phyloP scores from a whole-genome alignment of 192 early-diverging fungal species.

The Coemansia sp. region DNA sequence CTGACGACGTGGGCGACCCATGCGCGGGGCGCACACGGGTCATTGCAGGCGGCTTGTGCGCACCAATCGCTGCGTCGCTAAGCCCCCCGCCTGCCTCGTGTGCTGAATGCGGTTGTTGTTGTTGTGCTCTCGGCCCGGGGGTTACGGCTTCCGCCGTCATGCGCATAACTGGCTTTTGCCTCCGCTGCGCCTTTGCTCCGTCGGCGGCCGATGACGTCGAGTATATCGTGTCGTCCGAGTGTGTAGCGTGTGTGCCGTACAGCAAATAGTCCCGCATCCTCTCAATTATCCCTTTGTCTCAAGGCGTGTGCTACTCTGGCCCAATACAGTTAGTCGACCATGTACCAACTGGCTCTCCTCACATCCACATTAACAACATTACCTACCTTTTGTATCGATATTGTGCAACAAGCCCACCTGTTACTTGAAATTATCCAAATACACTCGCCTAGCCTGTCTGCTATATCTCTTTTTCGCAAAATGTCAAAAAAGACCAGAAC shows the following conservation, averaged over 20 bases:
- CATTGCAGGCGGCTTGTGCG: background rate
- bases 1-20: constrained; percentile 40
- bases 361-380: background rate
- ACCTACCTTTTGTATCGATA: background rate
- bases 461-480: too few relatives aligned
- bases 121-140: background rate
- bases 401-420: background rate
- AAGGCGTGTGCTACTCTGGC: too few relatives aligned
- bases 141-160: background rate
- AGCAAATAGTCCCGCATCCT: constrained; percentile 21
- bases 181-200: background rate
- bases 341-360: too few relatives aligned
- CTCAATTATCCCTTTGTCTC: too few relatives aligned
- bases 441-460: background rate
- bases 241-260: constrained; percentile 15
- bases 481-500: background rate
- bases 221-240: constrained; percentile 40
- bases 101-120: background rate
- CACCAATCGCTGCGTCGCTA: background rate
- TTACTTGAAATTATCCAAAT: background rate
- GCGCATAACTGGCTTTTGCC: background rate
- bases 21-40: too few relatives aligned
- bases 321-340: too few relatives aligned
- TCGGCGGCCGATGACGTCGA: background rate
- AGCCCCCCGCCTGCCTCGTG: background rate